Percentiles rank a stretch among this genome's conserved stretches.
Conservation (phyloP, 2,329 filamentous ascomycete species). For the Penicillium sp. region DNA sequence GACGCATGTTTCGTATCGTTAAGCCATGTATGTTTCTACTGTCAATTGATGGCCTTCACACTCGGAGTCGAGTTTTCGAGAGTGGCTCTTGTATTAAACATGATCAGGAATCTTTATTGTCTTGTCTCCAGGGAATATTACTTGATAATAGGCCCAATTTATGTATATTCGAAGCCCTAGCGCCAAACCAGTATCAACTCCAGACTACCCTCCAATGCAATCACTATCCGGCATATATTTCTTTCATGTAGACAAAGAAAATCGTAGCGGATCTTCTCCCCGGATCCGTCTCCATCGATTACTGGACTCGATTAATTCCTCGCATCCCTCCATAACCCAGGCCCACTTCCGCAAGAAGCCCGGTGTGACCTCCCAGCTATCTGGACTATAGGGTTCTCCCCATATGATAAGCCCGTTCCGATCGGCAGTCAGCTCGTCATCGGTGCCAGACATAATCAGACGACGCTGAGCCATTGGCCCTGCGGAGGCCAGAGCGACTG, state of each 20-base stretch:
- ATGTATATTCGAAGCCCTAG: no score
- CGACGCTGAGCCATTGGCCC: not conserved
- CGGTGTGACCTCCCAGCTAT: slow-evolving; percentile 21
- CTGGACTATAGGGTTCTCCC: slow-evolving; percentile 14
- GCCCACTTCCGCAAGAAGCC: slow-evolving; percentile 21
- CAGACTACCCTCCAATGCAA: no score
- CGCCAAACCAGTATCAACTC: no score
- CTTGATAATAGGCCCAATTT: no score
- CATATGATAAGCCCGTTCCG: slow-evolving; percentile 16
- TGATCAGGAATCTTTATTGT: no score
- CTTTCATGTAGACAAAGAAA: not conserved
- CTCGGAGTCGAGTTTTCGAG: no score
- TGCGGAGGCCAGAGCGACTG: not conserved
- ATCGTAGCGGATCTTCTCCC: slow-evolving; percentile 7
- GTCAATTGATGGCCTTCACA: not conserved
- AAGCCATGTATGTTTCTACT: not conserved
- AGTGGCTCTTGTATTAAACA: no score
- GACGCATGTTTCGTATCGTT: slow-evolving; percentile 23
- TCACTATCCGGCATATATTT: no score
- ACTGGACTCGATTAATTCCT: slow-evolving; percentile 16
- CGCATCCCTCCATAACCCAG: slow-evolving; percentile 17
- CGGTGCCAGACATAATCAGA: not conserved
- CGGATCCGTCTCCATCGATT: slow-evolving; percentile 12
- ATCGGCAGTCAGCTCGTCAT: slow-evolving; percentile 16
- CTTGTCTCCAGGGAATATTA: no score